A percentile compares a stretch with the other conserved stretches of the same genome.
phyloP scores from a whole-genome alignment of 1,139 yeast genomes.

The Candida sanyaensis region DNA sequence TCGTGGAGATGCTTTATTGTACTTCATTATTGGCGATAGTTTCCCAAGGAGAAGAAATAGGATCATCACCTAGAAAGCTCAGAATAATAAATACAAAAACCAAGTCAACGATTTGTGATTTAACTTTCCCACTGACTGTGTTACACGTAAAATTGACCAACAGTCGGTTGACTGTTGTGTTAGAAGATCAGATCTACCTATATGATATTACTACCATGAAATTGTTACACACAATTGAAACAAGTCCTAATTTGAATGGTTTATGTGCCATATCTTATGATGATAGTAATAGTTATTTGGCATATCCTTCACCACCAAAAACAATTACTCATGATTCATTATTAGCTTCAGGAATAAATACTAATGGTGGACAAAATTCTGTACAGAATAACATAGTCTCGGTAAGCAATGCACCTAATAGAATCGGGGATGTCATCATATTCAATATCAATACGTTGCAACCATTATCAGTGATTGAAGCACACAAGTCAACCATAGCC shows the following conservation, averaged over 20 bases:
- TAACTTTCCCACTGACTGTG: slow-evolving; percentile 85
- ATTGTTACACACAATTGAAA: slow-evolving; percentile 83
- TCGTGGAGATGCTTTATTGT: slow-evolving; percentile 89
- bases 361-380: slow-evolving; percentile 48
- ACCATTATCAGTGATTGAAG: slow-evolving; percentile 88
- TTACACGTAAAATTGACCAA: slow-evolving; percentile 77
- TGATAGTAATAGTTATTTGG: slow-evolving; percentile 60
- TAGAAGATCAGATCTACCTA: slow-evolving; percentile 84
- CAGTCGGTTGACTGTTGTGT: slow-evolving; percentile 69
- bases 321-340: slow-evolving; percentile 47
- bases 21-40: slow-evolving; percentile 87
- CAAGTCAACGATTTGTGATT: slow-evolving; percentile 74
- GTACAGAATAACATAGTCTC: slow-evolving; percentile 45
- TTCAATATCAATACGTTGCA: slow-evolving; percentile 77
- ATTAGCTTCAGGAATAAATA: slow-evolving; percentile 43
- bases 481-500: slow-evolving; percentile 86
- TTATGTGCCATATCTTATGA: slow-evolving; percentile 71
- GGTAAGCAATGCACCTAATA: slow-evolving; percentile 46
- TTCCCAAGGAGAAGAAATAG: slow-evolving; percentile 83
- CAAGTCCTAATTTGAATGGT: slow-evolving; percentile 67
- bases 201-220: slow-evolving; percentile 90
- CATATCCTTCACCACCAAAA: slow-evolving; percentile 84
- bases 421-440: slow-evolving; percentile 86
- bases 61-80: slow-evolving; percentile 77
- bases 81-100: slow-evolving; percentile 80